A percentile compares a stretch with the other conserved stretches of the same genome.
phyloP scores from a whole-genome alignment of 176 grass and related monocot species.

The Chrysopogon serrulatus region DNA sequence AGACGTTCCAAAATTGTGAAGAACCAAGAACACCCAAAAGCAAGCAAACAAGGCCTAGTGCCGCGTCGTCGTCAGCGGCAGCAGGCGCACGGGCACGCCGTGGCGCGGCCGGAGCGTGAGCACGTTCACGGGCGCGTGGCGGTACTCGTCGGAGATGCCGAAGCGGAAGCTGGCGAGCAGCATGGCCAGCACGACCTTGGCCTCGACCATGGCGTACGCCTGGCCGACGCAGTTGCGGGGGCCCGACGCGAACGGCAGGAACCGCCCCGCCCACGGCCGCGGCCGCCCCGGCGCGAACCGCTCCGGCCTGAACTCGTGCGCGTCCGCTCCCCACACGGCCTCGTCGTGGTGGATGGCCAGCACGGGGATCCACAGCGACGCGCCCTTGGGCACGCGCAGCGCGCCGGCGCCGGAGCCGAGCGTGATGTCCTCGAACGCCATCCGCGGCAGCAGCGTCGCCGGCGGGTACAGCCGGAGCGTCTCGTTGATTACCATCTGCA shows the following conservation, averaged over 20 bases:
- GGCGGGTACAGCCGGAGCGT: constrained; percentile 86
- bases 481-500: constrained; percentile 96
- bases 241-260: constrained; percentile 85
- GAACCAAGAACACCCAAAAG: not conserved
- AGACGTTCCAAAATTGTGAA: constrained; percentile 9
- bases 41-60: not conserved
- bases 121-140: constrained; percentile 80
- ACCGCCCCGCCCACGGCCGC: constrained; percentile 39
- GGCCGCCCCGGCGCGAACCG: constrained; percentile 48
- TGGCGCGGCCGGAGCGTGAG: constrained; percentile 84
- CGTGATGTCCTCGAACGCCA: constrained; percentile 88
- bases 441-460: constrained; percentile 86
- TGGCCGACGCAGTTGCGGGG: constrained; percentile 93
- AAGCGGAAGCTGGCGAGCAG: constrained; percentile 74
- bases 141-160: constrained; percentile 77
- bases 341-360: constrained; percentile 91
- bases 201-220: constrained; percentile 79
- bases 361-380: constrained; percentile 91
- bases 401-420: constrained; percentile 39
- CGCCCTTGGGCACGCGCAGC: constrained; percentile 67
- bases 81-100: constrained; percentile 71
- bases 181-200: constrained; percentile 79
- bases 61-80: constrained; percentile 21
- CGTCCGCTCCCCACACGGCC: constrained; percentile 69
- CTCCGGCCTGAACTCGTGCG: constrained; percentile 78